Evolutionary conservation across 129 eudicot genomes (phyloP).

Genomic region (Kitagawia praeruptora): DNA sequence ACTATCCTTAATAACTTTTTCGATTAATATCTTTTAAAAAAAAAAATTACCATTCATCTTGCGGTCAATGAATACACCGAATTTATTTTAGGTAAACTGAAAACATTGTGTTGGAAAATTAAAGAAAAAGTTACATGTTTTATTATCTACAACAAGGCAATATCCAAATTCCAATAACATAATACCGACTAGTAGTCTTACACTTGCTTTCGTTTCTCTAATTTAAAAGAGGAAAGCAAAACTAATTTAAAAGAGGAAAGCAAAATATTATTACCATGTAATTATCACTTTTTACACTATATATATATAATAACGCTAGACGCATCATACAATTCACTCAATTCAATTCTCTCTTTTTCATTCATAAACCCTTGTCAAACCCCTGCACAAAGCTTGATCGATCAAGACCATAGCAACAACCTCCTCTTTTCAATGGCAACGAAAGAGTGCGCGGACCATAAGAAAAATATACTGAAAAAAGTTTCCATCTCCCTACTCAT

Average conservation of each 20-base stretch:
- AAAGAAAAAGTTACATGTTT: too few relatives aligned
- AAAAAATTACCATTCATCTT: too few relatives aligned
- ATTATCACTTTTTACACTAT: too few relatives aligned
- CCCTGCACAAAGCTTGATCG: not conserved
- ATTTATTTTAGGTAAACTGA: not conserved
- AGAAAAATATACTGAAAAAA: too few relatives aligned
- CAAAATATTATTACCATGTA: not conserved
- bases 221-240: not conserved
- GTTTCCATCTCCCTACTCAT: too few relatives aligned
- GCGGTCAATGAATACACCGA: not conserved
- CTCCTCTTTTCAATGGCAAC: not conserved
- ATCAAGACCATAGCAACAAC: not conserved
- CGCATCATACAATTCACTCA: not conserved
- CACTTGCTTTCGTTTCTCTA: not conserved
- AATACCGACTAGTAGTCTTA: too few relatives aligned
- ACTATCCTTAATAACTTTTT: too few relatives aligned
- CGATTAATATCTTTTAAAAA: too few relatives aligned
- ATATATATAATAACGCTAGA: too few relatives aligned
- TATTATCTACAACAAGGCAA: not conserved
- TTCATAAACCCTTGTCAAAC: not conserved
- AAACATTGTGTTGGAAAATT: not conserved
- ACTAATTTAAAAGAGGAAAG: not conserved
- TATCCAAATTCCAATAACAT: too few relatives aligned
- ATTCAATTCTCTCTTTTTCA: not conserved
- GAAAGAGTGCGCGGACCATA: conserved; percentile 12